Conservation (phyloP, 441 rosid genomes). For the Populus hybrid region DNA sequence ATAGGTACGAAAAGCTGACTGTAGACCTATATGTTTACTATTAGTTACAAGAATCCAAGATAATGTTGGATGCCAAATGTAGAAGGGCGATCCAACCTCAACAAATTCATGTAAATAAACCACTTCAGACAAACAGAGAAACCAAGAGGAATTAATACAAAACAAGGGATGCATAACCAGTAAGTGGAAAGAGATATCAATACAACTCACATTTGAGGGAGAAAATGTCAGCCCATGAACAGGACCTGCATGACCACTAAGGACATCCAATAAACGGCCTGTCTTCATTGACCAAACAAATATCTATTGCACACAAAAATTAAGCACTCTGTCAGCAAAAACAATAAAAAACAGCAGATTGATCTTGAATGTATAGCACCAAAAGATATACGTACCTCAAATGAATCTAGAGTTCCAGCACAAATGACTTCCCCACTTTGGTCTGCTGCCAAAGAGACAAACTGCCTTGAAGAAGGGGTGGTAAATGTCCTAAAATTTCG, state of each 20-base stretch:
- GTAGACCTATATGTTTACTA: not conserved
- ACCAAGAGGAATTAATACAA: not conserved
- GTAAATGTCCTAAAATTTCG: slow-evolving; percentile 94
- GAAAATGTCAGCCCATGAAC: slow-evolving; percentile 94
- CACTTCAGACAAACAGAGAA: slow-evolving; percentile 1
- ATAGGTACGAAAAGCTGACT: not conserved
- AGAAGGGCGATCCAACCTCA: not conserved
- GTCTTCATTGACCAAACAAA: slow-evolving; percentile 99
- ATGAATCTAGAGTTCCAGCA: slow-evolving; percentile 95
- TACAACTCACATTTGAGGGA: slow-evolving; percentile 66
- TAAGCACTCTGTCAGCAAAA: slow-evolving; percentile 8
- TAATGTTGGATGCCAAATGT: not conserved
- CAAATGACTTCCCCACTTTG: slow-evolving; percentile 93
- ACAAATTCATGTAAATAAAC: not conserved
- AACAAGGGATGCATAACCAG: not conserved
- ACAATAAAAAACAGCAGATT: slow-evolving; percentile 12
- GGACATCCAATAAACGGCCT: slow-evolving; percentile 71
- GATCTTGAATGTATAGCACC: not conserved
- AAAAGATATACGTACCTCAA: slow-evolving; percentile 54
- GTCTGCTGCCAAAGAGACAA: slow-evolving; percentile 94
- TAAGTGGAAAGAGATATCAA: not conserved
- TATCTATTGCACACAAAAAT: slow-evolving; percentile 46
- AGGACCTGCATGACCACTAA: slow-evolving; percentile 97
- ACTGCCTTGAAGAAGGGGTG: slow-evolving; percentile 88
- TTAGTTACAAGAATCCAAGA: not conserved